Evolutionary conservation across 2,329 filamentous ascomycete genomes (phyloP).

Genomic region (Neurospora sp.): DNA sequence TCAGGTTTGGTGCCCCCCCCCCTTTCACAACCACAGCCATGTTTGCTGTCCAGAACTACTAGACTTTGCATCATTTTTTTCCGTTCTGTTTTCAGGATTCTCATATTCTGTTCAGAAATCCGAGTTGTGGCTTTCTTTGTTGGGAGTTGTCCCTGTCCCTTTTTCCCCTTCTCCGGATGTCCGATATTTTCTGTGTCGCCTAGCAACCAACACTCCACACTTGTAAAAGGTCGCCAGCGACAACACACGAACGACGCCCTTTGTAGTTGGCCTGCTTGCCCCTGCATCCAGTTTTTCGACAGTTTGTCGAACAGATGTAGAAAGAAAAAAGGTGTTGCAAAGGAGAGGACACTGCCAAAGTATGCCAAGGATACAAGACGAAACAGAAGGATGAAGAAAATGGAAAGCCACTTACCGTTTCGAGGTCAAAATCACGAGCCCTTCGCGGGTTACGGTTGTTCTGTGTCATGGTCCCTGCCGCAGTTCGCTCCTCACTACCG

Average conservation of each 20-base stretch:
- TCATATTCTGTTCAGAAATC: background rate
- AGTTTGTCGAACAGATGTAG: background rate
- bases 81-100: background rate
- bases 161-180: background rate
- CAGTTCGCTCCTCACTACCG: conserved; percentile 69
- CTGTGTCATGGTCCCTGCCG: conserved; percentile 41
- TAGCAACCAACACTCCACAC: background rate
- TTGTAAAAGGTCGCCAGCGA: background rate
- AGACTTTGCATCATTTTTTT: background rate
- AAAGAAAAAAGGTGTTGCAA: background rate
- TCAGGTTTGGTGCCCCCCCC: background rate
- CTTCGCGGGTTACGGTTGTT: conserved; percentile 62
- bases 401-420: conserved; percentile 54
- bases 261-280: background rate
- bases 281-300: background rate
- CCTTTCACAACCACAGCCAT: background rate
- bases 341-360: background rate
- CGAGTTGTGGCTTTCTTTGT: background rate
- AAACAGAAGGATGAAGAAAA: conserved; percentile 12
- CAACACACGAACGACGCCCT: conserved; percentile 4
- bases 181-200: background rate
- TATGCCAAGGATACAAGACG: conserved; percentile 9
- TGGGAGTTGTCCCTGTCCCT: background rate
- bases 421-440: conserved; percentile 71
- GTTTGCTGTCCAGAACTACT: background rate